Evolutionary conservation across 108 stramenopile genomes (phyloP), one percentile per base, ranked within the genome.

Genomic region (Fragilaria crotonensis): DNA sequence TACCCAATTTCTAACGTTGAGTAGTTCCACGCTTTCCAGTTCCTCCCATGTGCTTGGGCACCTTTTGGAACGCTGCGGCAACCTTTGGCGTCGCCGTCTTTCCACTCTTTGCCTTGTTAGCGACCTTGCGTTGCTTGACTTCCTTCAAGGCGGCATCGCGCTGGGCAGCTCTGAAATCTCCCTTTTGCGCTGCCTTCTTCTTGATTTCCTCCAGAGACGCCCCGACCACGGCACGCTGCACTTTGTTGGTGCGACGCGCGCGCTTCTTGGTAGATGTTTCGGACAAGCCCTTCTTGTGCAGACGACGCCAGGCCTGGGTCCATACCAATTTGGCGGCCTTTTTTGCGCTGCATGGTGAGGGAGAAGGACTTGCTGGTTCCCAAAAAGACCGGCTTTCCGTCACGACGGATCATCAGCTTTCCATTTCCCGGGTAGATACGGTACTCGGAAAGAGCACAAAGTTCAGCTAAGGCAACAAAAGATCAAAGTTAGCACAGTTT

Each of bases 371-470:
- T 99, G 67, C 95, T 89, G 23, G 84, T 80, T 55, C 93, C 92
- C 51, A 99, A 78, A 77, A 77, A 91, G 64, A 99, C 59, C 64
- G 97, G 97, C 87, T 93, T 92, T 33, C 97, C 98, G 64, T 99
- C 99, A 66, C 95, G 89, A 75, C 97, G 94, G 67, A 98, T 87
- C 82, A 99, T 95, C 28, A 95, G 94, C 63, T 89, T 91, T 60
- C 99, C 99, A 73, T 96, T 98, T 72, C 99, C 99, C 57, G 99
- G 99, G 79, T 96, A 99, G 78, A 99, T 98, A 55, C 95, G 75
- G 92, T 88, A 96, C 87, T 99, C 98, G 55, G 90, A 95, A 77
- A 98, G 95, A 61, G 96, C 95, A 77, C 99, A 99, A 44, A 96
- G 77, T 68, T 99, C 97, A 56, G 93, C 86, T 89, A 44, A 2